A percentile compares a stretch with the other conserved stretches of the same genome.
phyloP scores from a whole-genome alignment of 768 basidiomycete genomes.

The Termitomyces sp. region DNA sequence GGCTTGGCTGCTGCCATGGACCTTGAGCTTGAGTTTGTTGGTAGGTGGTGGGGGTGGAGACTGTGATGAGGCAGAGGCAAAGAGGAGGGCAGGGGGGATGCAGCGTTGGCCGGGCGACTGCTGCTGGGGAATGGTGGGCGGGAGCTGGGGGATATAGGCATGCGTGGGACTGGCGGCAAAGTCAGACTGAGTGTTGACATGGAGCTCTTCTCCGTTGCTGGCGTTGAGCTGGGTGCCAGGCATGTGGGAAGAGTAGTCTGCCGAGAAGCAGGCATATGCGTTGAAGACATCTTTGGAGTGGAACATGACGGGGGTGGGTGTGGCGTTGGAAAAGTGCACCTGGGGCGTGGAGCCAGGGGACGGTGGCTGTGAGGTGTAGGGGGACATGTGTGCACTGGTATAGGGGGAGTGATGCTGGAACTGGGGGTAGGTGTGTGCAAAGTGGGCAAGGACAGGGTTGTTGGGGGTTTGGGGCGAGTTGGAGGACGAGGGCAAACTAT shows the following conservation, averaged over 20 bases:
- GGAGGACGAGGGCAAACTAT: constrained; percentile 37
- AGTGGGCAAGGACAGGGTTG: constrained; percentile 18
- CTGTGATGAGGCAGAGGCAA: constrained; percentile 6
- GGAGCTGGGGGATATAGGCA: not conserved
- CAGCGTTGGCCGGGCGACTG: constrained; percentile 12
- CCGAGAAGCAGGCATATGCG: constrained; percentile 57
- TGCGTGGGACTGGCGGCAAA: not conserved
- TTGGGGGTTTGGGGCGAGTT: constrained; percentile 47
- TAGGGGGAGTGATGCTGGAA: constrained; percentile 16
- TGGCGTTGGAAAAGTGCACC: constrained; percentile 10
- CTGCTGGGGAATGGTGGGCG: not conserved
- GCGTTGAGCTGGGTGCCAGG: constrained; percentile 49
- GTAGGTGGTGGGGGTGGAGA: constrained; percentile 4
- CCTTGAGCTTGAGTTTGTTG: constrained; percentile 17
- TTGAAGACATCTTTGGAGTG: constrained; percentile 58
- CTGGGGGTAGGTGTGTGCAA: constrained; percentile 25
- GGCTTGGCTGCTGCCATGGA: constrained; percentile 8
- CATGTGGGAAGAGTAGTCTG: constrained; percentile 58
- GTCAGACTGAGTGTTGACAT: too few species aligned
- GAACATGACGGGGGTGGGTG: constrained; percentile 22
- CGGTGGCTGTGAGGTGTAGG: constrained; percentile 35
- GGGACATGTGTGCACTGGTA: constrained; percentile 22
- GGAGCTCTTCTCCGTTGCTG: constrained; percentile 29
- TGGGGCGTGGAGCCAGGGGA: constrained; percentile 44
- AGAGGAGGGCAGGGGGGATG: constrained; percentile 19